phyloP scores from a whole-genome alignment of 495 filamentous ascomycete genomes.

The Lepraria neglecta region DNA sequence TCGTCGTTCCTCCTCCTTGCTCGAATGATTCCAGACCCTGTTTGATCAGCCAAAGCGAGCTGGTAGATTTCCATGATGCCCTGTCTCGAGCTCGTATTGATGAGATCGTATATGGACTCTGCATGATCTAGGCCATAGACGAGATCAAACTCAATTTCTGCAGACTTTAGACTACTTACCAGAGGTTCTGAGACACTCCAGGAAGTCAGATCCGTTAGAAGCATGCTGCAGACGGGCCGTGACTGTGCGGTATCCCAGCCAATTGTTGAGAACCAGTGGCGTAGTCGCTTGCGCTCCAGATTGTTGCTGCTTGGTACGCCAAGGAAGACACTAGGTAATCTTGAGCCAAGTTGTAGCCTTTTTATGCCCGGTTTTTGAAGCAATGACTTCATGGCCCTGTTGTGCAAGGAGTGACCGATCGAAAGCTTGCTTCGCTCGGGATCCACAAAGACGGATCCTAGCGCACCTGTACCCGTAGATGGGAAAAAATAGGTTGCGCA shows the following conservation, averaged over 20 bases:
- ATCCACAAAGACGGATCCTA: slow-evolving; percentile 78
- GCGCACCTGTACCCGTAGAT: slow-evolving; percentile 61
- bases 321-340: slow-evolving; percentile 70
- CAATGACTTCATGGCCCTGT: slow-evolving; percentile 66
- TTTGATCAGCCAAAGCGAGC: slow-evolving; percentile 64
- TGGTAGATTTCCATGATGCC: slow-evolving; percentile 80
- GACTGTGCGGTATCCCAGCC: slow-evolving; percentile 63
- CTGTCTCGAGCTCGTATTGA: slow-evolving; percentile 66
- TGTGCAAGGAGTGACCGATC: slow-evolving; percentile 78
- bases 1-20: slow-evolving; percentile 65
- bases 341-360: slow-evolving; percentile 70
- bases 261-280: slow-evolving; percentile 54
- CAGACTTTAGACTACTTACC: slow-evolving; percentile 59
- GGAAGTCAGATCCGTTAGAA: slow-evolving; percentile 56
- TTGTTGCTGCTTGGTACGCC: slow-evolving; percentile 61
- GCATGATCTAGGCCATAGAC: slow-evolving; percentile 74
- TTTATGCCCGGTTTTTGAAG: slow-evolving; percentile 63
- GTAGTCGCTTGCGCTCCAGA: slow-evolving; percentile 51
- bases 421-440: slow-evolving; percentile 75
- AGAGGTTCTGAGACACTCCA: slow-evolving; percentile 74
- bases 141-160: slow-evolving; percentile 66
- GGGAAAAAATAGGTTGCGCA: slow-evolving; percentile 77
- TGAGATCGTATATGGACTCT: slow-evolving; percentile 66
- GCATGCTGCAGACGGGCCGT: slow-evolving; percentile 58
- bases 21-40: slow-evolving; percentile 72